These are phyloP conservation scores for Kalaharituber pfeilii DNA, from an alignment of 2,329 filamentous ascomycete genomes.

Conservation along the genomic window DNA sequence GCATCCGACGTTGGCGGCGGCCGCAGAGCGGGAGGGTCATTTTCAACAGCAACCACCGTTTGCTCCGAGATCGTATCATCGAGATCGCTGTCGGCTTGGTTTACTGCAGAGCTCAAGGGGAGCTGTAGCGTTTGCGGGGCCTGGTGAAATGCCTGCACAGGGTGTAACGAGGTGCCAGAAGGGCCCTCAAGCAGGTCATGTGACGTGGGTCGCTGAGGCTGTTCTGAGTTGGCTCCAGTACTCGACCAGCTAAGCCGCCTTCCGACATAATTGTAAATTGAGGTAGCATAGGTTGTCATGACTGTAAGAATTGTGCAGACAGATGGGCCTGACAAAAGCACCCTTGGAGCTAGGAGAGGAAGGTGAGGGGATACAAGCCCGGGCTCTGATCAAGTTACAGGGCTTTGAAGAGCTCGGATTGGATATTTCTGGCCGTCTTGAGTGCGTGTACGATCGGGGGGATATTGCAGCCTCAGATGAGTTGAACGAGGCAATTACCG, in stretches of 20 bases:
- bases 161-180: background rate
- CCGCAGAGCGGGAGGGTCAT: constrained; percentile 4
- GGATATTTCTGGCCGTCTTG: too few species aligned
- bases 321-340: too few species aligned
- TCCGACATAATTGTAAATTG: background rate
- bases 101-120: background rate
- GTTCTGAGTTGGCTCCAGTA: background rate
- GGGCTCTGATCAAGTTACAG: too few species aligned
- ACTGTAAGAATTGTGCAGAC: too few species aligned
- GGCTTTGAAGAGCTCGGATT: too few species aligned
- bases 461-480: too few species aligned
- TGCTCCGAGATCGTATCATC: constrained; percentile 12
- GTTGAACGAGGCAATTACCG: too few species aligned
- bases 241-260: background rate
- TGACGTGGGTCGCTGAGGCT: background rate
- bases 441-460: too few species aligned
- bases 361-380: too few species aligned
- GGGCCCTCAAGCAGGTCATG: background rate
- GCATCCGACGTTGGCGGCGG: constrained; percentile 15
- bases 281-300: background rate
- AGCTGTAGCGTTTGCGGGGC: background rate
- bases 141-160: background rate
- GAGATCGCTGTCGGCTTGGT: constrained; percentile 1
- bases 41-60: constrained; percentile 9
- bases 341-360: too few species aligned